Percentiles rank a stretch among this genome's conserved stretches.
Conservation (phyloP, 805 yeast species). For the Cyberlindnera maritima region DNA sequence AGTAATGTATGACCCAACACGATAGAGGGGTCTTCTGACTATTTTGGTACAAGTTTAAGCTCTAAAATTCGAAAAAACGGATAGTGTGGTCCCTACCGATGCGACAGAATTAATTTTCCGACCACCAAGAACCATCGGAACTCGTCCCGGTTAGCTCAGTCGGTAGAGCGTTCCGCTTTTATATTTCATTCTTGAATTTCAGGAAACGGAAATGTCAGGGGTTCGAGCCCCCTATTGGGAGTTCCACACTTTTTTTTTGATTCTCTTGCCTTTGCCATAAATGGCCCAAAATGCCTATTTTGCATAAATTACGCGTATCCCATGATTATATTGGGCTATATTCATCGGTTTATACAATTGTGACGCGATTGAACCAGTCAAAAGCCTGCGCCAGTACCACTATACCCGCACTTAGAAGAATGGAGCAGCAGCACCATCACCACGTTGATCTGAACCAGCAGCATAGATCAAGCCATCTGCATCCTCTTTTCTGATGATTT, state of each 20-base stretch:
- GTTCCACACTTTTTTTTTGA: constrained; percentile 21
- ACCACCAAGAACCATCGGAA: no score
- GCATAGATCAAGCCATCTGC: constrained; percentile 47
- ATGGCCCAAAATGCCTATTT: no score
- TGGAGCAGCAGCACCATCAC: constrained; percentile 73
- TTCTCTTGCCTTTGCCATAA: not conserved
- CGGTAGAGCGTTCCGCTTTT: constrained; percentile 33
- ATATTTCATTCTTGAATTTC: constrained; percentile 11
- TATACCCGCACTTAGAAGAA: constrained; percentile 7
- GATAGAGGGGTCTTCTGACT: no score
- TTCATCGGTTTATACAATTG: no score
- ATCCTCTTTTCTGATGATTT: constrained; percentile 55
- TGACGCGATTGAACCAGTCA: no score
- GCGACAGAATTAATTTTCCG: no score
- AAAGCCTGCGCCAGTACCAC: no score
- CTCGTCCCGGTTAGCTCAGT: constrained; percentile 33
- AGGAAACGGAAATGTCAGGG: constrained; percentile 31
- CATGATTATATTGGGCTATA: no score
- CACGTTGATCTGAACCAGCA: constrained; percentile 79
- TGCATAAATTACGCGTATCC: no score
- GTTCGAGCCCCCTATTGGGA: constrained; percentile 33
- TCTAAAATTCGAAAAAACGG: no score
- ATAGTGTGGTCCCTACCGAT: not conserved
- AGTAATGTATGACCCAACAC: no score
- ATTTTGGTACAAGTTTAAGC: no score